Conservation (phyloP, 306 rosid species). For the Dryas octopetala region DNA sequence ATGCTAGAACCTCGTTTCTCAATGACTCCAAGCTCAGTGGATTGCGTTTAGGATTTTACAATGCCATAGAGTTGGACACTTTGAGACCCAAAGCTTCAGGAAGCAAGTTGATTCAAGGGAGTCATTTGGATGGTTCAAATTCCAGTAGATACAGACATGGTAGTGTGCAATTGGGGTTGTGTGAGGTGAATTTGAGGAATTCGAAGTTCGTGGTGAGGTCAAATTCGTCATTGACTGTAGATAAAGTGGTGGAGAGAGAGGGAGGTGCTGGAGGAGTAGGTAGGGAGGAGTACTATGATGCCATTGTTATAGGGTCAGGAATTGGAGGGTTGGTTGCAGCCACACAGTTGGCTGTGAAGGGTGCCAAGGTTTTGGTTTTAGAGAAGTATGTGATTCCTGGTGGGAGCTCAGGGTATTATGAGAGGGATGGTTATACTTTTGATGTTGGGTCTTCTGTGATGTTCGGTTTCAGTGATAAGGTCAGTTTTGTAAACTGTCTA, state of each 20-base stretch:
- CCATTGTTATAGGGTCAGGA: slow-evolving; percentile 93
- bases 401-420: slow-evolving; percentile 91
- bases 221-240: slow-evolving; percentile 36
- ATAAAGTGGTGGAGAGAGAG: slow-evolving; percentile 43
- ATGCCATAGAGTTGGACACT: neutral
- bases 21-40: slow-evolving; percentile 6
- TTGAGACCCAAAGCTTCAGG: neutral
- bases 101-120: slow-evolving; percentile 4
- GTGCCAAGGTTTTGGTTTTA: slow-evolving; percentile 83
- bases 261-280: slow-evolving; percentile 12
- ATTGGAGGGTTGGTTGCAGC: slow-evolving; percentile 94
- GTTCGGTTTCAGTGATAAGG: slow-evolving; percentile 99
- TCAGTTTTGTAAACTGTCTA: slow-evolving; percentile 20
- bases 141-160: neutral
- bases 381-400: slow-evolving; percentile 98
- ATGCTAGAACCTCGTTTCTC: neutral
- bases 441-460: slow-evolving; percentile 97
- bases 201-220: slow-evolving; percentile 35
- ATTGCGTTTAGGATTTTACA: slow-evolving; percentile 22
- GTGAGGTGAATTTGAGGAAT: slow-evolving; percentile 20
- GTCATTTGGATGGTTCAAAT: slow-evolving; percentile 2
- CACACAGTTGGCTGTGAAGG: slow-evolving; percentile 90
- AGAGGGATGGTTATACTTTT: slow-evolving; percentile 86
- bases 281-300: slow-evolving; percentile 50
- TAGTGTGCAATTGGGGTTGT: slow-evolving; percentile 13